Evolutionary conservation across 768 basidiomycete species (phyloP).

Genomic region (Phylloporus sp.): DNA sequence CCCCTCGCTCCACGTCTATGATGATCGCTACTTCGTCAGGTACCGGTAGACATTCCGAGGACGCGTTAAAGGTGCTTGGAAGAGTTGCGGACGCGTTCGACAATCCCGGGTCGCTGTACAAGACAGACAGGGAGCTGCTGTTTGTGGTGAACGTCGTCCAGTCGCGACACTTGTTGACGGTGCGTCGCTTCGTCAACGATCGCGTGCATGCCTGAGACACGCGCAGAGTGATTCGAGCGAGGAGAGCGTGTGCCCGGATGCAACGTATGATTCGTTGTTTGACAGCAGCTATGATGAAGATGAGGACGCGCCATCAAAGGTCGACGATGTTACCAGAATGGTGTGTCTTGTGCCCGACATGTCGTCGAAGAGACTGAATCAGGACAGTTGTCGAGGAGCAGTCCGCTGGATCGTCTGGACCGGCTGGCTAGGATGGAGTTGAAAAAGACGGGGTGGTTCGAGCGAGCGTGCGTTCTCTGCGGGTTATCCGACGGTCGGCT

Average conservation of each 20-base stretch:
- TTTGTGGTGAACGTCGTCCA: conserved; percentile 22
- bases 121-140: conserved; percentile 17
- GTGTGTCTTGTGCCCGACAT: conserved; percentile 9
- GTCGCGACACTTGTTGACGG: conserved; percentile 18
- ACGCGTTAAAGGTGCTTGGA: conserved; percentile 22
- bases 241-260: conserved; percentile 8
- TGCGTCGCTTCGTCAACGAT: conserved; percentile 8
- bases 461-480: conserved; percentile 19
- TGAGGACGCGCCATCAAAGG: conserved; percentile 13
- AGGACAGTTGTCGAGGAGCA: conserved; percentile 19
- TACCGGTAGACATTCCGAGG: neutral
- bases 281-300: conserved; percentile 18
- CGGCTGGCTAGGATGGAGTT: conserved; percentile 25
- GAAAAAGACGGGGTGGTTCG: conserved; percentile 30
- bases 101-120: conserved; percentile 13
- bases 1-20: neutral
- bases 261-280: conserved; percentile 7
- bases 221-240: conserved; percentile 16
- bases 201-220: neutral
- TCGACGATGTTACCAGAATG: conserved; percentile 25
- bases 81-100: conserved; percentile 30
- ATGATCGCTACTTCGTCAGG: neutral
- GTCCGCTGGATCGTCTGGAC: conserved; percentile 29
- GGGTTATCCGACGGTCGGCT: neutral
- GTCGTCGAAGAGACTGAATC: conserved; percentile 1